Conservation (phyloP, 1,284 basidiomycete species). For the Cryptococcus wingfieldii region DNA sequence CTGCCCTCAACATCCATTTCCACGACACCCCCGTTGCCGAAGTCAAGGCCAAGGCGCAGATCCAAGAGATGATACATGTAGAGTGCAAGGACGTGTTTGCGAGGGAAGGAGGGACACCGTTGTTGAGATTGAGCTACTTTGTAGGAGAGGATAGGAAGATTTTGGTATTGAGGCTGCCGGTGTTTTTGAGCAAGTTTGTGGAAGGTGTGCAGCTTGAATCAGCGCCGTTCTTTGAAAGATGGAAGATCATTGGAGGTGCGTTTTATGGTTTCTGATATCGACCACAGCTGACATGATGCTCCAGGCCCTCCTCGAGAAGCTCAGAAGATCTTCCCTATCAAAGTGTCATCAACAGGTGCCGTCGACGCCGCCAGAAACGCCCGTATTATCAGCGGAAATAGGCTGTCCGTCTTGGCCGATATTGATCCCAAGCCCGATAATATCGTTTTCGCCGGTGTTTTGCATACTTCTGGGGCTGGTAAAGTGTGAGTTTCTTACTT, state of each 20-base stretch:
- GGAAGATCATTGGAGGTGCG: slow-evolving; percentile 89
- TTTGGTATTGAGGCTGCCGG: slow-evolving; percentile 76
- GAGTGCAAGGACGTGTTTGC: slow-evolving; percentile 88
- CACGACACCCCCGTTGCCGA: slow-evolving; percentile 76
- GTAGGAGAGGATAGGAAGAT: slow-evolving; percentile 70
- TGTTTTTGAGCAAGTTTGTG: slow-evolving; percentile 86
- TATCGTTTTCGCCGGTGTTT: slow-evolving; percentile 83
- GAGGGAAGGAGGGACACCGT: slow-evolving; percentile 56
- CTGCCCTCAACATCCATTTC: slow-evolving; percentile 73
- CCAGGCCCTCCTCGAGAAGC: slow-evolving; percentile 74
- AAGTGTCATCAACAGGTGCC: slow-evolving; percentile 62
- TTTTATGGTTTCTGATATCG: background rate
- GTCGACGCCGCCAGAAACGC: slow-evolving; percentile 70
- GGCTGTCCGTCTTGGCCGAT: slow-evolving; percentile 69
- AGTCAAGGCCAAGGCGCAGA: slow-evolving; percentile 77
- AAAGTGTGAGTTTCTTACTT: slow-evolving; percentile 59
- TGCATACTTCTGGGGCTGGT: slow-evolving; percentile 79
- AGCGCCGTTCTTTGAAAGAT: slow-evolving; percentile 92
- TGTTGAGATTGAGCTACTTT: slow-evolving; percentile 85
- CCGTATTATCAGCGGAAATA: slow-evolving; percentile 71
- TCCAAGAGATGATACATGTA: slow-evolving; percentile 86
- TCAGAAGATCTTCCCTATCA: slow-evolving; percentile 80
- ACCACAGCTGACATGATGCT: background rate
- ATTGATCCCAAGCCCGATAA: slow-evolving; percentile 75
- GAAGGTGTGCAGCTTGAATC: slow-evolving; percentile 81